phyloP scores from a whole-genome alignment of 768 basidiomycete genomes.

The Podaxis sp. region DNA sequence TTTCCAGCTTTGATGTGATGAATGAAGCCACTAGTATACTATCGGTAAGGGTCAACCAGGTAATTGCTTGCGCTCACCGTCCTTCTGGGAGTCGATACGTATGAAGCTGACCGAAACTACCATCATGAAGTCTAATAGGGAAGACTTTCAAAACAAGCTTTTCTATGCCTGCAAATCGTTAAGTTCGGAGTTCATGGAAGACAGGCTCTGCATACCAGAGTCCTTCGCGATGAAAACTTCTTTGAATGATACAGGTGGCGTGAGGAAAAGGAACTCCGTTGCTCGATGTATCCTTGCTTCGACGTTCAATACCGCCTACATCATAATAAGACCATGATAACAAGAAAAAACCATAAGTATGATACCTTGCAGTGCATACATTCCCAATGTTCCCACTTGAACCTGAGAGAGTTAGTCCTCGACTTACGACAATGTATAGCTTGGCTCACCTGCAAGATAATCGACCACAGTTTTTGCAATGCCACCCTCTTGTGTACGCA shows the following conservation, averaged over 20 bases:
- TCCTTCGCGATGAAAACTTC: constrained; percentile 30
- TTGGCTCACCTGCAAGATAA: constrained; percentile 63
- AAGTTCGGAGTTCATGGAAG: background rate
- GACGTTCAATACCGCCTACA: constrained; percentile 20
- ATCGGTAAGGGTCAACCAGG: background rate
- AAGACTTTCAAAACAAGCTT: constrained; percentile 21
- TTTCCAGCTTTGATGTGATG: constrained; percentile 53
- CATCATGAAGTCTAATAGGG: constrained; percentile 22
- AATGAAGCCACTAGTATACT: constrained; percentile 52
- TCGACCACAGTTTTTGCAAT: constrained; percentile 68
- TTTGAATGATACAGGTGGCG: constrained; percentile 29
- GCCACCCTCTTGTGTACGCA: constrained; percentile 64
- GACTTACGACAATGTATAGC: background rate
- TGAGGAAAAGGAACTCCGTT: constrained; percentile 34
- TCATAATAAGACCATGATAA: background rate
- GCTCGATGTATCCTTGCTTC: constrained; percentile 31
- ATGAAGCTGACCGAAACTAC: constrained; percentile 30
- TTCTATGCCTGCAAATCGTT: constrained; percentile 29
- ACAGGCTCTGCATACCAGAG: constrained; percentile 27
- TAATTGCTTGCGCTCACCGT: constrained; percentile 32
- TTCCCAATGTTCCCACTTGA: constrained; percentile 74
- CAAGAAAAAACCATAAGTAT: background rate
- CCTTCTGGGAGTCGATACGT: constrained; percentile 50
- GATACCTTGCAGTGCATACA: constrained; percentile 61
- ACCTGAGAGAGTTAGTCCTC: constrained; percentile 36